phyloP scores from a whole-genome alignment of 257 asterid genomes.

The Orobanche coerulescens region DNA sequence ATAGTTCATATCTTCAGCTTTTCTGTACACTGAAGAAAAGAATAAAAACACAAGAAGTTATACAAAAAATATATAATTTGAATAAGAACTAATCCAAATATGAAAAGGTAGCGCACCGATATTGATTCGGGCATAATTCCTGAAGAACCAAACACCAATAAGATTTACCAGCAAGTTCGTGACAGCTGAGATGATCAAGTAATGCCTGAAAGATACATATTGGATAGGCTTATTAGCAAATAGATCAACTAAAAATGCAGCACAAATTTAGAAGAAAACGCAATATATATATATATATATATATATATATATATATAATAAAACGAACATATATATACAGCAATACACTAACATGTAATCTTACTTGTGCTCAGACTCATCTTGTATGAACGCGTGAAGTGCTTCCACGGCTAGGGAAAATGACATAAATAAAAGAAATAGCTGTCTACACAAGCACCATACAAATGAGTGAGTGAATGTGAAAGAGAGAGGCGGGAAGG shows the following conservation, averaged over 20 bases:
- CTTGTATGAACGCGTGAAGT: conserved; percentile 92
- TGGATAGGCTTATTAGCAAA: conserved; percentile 9
- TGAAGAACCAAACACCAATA: conserved; percentile 96
- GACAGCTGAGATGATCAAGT: conserved; percentile 85
- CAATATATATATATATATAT: background rate
- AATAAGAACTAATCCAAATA: conserved; percentile 9
- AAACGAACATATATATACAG: conserved; percentile 9
- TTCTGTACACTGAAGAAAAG: conserved; percentile 61
- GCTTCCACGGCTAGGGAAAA: conserved; percentile 98
- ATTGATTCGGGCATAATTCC: conserved; percentile 86
- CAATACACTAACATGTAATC: conserved; percentile 25
- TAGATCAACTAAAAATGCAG: background rate
- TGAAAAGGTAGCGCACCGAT: conserved; percentile 50
- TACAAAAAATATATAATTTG: background rate
- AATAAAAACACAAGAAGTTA: background rate
- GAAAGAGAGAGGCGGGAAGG: background rate
- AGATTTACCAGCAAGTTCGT: conserved; percentile 91
- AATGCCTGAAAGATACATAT: conserved; percentile 55
- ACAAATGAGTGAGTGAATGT: conserved; percentile 18
- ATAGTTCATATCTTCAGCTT: conserved; percentile 93
- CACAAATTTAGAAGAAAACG: conserved; percentile 14
- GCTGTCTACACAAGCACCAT: conserved; percentile 85
- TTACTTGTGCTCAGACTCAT: conserved; percentile 98
- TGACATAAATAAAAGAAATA: conserved; percentile 90
- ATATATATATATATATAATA: background rate